These are phyloP conservation scores for Penicillium lividum DNA, from an alignment of 495 filamentous ascomycete species.

Conservation along the genomic window DNA sequence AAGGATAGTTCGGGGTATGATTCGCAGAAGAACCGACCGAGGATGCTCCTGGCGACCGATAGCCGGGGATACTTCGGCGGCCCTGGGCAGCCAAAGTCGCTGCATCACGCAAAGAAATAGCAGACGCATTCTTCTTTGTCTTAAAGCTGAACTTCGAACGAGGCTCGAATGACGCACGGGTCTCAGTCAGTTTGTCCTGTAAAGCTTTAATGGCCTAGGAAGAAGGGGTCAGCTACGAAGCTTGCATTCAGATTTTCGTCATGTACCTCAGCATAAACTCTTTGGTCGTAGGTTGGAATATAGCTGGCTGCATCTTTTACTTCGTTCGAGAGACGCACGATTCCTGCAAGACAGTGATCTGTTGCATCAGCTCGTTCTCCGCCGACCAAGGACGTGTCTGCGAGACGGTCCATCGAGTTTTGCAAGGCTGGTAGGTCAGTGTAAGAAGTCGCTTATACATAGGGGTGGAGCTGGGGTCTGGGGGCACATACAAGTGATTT, in stretches of 20 bases:
- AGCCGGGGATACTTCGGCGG: slow-evolving; percentile 44
- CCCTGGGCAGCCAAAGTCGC: slow-evolving; percentile 51
- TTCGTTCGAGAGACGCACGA: slow-evolving; percentile 65
- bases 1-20: slow-evolving; percentile 53
- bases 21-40: slow-evolving; percentile 52
- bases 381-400: slow-evolving; percentile 50
- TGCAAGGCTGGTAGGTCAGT: slow-evolving; percentile 51
- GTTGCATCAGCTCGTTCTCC: slow-evolving; percentile 64
- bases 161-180: slow-evolving; percentile 58
- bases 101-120: slow-evolving; percentile 58
- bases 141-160: slow-evolving; percentile 75
- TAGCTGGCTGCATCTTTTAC: slow-evolving; percentile 68
- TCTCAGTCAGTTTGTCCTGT: slow-evolving; percentile 62
- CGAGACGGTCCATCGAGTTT: slow-evolving; percentile 59
- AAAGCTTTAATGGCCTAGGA: slow-evolving; percentile 66
- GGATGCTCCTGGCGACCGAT: slow-evolving; percentile 43
- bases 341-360: slow-evolving; percentile 65
- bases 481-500: slow-evolving; percentile 59
- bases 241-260: neutral
- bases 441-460: neutral
- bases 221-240: neutral
- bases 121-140: slow-evolving; percentile 58
- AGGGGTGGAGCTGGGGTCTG: neutral
- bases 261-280: slow-evolving; percentile 68
- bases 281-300: slow-evolving; percentile 75